Conservation (phyloP, 2,329 filamentous ascomycete genomes). For the Penicillium italicum region DNA sequence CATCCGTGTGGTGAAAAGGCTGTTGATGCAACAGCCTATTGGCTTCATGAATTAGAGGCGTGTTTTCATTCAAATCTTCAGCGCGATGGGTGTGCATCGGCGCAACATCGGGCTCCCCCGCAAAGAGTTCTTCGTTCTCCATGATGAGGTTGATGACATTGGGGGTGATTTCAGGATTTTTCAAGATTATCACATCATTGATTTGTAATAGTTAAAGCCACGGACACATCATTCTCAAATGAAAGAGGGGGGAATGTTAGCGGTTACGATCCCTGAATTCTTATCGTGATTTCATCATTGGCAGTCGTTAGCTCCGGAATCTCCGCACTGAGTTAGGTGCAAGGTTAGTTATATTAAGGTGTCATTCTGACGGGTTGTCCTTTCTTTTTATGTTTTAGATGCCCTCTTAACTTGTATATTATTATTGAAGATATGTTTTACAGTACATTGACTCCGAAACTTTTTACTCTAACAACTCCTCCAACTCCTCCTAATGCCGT, state of each 20-base stretch:
- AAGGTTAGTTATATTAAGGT: neutral
- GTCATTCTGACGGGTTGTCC: neutral
- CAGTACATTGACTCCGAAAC: constrained; percentile 3
- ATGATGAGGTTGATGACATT: constrained; percentile 18
- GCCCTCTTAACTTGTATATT: neutral
- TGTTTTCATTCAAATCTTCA: constrained; percentile 1
- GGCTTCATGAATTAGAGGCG: neutral
- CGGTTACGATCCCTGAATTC: neutral
- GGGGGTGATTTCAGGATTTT: neutral
- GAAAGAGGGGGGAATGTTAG: constrained; percentile 1
- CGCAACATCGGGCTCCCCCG: constrained; percentile 32
- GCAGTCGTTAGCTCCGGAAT: constrained; percentile 6
- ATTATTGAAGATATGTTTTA: neutral
- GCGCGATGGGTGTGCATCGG: constrained; percentile 14
- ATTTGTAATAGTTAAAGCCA: constrained; percentile 3
- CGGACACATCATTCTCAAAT: neutral
- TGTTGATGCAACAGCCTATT: neutral
- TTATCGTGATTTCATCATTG: constrained; percentile 4
- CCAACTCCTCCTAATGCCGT: neutral
- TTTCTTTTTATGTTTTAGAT: neutral
- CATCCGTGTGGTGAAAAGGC: neutral
- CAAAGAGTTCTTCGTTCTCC: constrained; percentile 35
- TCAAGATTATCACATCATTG: neutral
- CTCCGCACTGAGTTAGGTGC: constrained; percentile 1
- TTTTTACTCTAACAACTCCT: constrained; percentile 6